Percentiles rank a stretch among this genome's conserved stretches.
phyloP scores from a whole-genome alignment of 306 rosid species.

The Herpetospermum pedunculosum region DNA sequence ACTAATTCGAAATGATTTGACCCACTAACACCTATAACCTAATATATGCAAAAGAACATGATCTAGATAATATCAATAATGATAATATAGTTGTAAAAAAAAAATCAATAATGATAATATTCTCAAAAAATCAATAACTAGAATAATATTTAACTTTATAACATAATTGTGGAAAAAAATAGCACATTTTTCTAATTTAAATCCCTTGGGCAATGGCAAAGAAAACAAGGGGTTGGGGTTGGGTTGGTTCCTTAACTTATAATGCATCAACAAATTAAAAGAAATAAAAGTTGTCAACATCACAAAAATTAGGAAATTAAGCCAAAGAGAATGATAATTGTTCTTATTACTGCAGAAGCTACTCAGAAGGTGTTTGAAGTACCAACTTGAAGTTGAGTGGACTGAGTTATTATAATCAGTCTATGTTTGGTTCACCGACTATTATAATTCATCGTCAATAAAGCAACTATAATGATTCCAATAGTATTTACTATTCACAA shows the following conservation, averaged over 20 bases:
- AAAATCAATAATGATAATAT: not conserved
- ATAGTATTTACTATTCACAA: no score
- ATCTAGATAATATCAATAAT: not conserved
- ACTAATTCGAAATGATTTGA: not conserved
- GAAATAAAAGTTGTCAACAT: not conserved
- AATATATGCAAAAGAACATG: not conserved
- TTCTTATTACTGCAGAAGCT: not conserved
- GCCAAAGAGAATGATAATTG: not conserved
- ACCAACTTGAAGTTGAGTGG: no score
- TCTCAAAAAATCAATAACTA: not conserved
- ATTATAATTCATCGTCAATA: no score
- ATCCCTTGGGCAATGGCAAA: not conserved
- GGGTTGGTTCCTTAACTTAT: not conserved
- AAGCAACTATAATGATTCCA: no score
- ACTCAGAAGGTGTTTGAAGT: no score
- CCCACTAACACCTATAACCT: not conserved
- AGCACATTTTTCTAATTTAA: not conserved
- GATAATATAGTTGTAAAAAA: no score
- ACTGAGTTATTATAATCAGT: no score
- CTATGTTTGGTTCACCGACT: no score
- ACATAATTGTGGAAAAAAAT: not conserved
- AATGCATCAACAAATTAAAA: not conserved
- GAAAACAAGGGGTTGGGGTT: not conserved
- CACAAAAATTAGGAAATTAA: not conserved
- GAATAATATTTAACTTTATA: not conserved